Conservation (phyloP, 1,284 basidiomycete species). For the Trametes pubescens region DNA sequence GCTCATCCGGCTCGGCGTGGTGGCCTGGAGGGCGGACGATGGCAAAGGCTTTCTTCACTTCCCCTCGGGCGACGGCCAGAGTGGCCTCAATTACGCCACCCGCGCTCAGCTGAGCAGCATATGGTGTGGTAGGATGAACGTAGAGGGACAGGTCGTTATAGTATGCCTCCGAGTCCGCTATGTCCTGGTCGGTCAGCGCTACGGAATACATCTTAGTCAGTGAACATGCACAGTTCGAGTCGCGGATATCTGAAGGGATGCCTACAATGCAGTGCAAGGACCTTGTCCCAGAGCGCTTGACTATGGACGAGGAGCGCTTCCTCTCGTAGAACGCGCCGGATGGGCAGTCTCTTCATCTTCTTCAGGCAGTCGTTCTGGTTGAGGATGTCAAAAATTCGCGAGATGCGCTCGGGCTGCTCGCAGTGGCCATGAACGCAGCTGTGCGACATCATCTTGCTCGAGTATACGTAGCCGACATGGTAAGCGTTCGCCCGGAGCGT, state of each 20-base stretch:
- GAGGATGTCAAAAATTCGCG: slow-evolving; percentile 78
- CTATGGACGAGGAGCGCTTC: slow-evolving; percentile 93
- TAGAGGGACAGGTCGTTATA: slow-evolving; percentile 94
- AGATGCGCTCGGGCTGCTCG: slow-evolving; percentile 89
- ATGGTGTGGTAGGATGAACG: slow-evolving; percentile 86
- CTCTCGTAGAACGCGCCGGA: slow-evolving; percentile 75
- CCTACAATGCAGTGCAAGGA: slow-evolving; percentile 81
- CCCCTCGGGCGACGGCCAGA: slow-evolving; percentile 84
- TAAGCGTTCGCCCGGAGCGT: slow-evolving; percentile 23
- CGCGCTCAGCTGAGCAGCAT: slow-evolving; percentile 88
- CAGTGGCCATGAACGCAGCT: slow-evolving; percentile 76
- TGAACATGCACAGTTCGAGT: too few species aligned
- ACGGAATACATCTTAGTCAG: neutral
- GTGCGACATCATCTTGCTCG: slow-evolving; percentile 89
- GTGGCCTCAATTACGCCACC: slow-evolving; percentile 95
- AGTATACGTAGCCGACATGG: slow-evolving; percentile 86
- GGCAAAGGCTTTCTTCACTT: slow-evolving; percentile 90
- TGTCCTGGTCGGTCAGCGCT: slow-evolving; percentile 81
- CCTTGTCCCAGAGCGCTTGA: slow-evolving; percentile 90
- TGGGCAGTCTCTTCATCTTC: slow-evolving; percentile 83
- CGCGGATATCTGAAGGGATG: neutral
- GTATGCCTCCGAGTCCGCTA: slow-evolving; percentile 76
- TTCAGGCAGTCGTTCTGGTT: slow-evolving; percentile 65
- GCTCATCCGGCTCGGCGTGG: slow-evolving; percentile 97
- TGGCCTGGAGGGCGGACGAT: slow-evolving; percentile 98